Percentiles rank a stretch among this genome's conserved stretches.
phyloP scores from a whole-genome alignment of 805 yeast species.

The Naumovozyma castellii region DNA sequence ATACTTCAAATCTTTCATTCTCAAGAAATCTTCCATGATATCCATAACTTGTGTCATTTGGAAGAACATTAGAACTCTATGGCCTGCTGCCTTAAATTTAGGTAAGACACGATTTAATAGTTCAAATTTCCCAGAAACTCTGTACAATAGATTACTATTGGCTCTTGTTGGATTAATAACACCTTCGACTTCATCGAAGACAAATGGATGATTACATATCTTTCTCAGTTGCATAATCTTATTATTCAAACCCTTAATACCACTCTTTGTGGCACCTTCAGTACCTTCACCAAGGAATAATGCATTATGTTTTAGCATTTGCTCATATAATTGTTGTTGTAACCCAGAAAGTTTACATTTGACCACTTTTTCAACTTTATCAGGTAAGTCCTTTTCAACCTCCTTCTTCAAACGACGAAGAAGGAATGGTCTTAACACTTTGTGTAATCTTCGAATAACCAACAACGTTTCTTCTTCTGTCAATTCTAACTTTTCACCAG shows the following conservation, averaged over 20 bases:
- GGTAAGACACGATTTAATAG: conserved; percentile 66
- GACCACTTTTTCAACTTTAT: conserved; percentile 72
- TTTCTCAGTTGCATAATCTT: conserved; percentile 79
- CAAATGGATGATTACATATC: conserved; percentile 82
- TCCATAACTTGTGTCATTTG: conserved; percentile 90
- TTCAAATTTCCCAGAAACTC: conserved; percentile 75
- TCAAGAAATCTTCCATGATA: conserved; percentile 75
- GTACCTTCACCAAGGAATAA: conserved; percentile 55
- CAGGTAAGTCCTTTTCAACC: conserved; percentile 79
- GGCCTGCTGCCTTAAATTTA: conserved; percentile 64
- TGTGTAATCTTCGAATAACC: conserved; percentile 76
- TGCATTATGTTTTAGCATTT: conserved; percentile 64
- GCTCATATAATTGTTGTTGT: conserved; percentile 62
- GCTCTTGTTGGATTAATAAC: conserved; percentile 52
- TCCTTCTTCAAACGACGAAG: conserved; percentile 78
- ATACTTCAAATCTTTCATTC: conserved; percentile 57
- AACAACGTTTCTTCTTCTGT: conserved; percentile 80
- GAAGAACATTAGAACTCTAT: conserved; percentile 71
- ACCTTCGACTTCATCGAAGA: conserved; percentile 72
- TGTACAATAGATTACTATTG: conserved; percentile 62
- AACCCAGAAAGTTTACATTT: conserved; percentile 70
- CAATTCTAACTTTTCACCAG: conserved; percentile 68
- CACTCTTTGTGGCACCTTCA: conserved; percentile 51
- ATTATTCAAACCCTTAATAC: conserved; percentile 70
- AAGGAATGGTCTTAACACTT: conserved; percentile 76